Evolutionary conservation across 192 early-diverging fungal species (phyloP).

Genomic region (Backusella tarrabulga): DNA sequence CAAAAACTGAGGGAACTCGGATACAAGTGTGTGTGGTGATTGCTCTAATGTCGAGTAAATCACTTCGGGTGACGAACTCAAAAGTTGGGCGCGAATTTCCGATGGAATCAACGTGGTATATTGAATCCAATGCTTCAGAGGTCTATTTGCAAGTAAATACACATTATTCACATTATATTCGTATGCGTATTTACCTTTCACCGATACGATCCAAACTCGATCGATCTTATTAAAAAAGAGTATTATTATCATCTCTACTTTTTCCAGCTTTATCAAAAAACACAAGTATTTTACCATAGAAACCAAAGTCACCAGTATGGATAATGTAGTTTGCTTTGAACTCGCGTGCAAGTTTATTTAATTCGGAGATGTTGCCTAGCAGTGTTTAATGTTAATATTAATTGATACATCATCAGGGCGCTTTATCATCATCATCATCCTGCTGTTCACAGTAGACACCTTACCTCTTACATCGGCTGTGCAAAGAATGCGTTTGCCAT

Average conservation of each 20-base stretch:
- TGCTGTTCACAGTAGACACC: background rate
- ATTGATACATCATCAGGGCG: background rate
- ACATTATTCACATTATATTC: background rate
- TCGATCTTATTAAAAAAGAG: constrained; percentile 27
- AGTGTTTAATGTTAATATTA: background rate
- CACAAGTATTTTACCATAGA: constrained; percentile 45
- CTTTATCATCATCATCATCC: background rate
- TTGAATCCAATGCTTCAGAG: constrained; percentile 53
- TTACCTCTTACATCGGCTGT: constrained; percentile 22
- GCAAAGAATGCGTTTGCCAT: constrained; percentile 19
- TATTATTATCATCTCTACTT: background rate
- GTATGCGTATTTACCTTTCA: constrained; percentile 40
- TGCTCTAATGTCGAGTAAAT: constrained; percentile 44
- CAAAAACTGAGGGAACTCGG: constrained; percentile 51
- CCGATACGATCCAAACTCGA: constrained; percentile 51
- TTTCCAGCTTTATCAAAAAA: background rate
- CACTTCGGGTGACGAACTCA: constrained; percentile 35
- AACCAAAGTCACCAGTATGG: constrained; percentile 63
- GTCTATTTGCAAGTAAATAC: constrained; percentile 29
- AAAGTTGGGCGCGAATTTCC: constrained; percentile 39
- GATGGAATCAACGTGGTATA: constrained; percentile 55
- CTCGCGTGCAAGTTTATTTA: constrained; percentile 54
- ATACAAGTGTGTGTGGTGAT: constrained; percentile 40
- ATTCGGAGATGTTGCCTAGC: constrained; percentile 54
- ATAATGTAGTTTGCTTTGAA: constrained; percentile 53